These are phyloP conservation scores for Friedmanniomyces simplex DNA, from an alignment of 495 filamentous ascomycete genomes.

Conservation along the genomic window DNA sequence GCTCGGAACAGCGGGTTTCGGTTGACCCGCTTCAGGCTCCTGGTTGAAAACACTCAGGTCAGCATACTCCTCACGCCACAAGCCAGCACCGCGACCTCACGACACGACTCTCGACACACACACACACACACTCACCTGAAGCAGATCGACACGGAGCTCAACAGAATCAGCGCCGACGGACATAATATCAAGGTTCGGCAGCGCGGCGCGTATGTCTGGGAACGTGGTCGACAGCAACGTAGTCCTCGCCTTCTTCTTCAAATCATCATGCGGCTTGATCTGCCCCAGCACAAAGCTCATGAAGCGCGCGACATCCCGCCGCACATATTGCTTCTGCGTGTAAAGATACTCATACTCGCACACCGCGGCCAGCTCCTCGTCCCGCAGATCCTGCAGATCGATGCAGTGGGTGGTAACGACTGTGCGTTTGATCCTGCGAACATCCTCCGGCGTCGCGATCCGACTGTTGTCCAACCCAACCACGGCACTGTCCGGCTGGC, in stretches of 20 bases:
- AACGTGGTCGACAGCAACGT: slow-evolving; percentile 82
- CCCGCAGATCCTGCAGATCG: slow-evolving; percentile 54
- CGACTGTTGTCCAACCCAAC: slow-evolving; percentile 22
- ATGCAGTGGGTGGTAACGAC: slow-evolving; percentile 67
- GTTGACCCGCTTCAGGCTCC: slow-evolving; percentile 52
- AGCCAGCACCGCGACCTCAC: neutral
- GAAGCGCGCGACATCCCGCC: slow-evolving; percentile 67
- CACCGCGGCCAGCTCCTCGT: slow-evolving; percentile 48
- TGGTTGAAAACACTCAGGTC: neutral
- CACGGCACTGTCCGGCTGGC: slow-evolving; percentile 19
- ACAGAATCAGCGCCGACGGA: slow-evolving; percentile 77
- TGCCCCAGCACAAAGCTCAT: slow-evolving; percentile 68
- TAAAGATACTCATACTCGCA: slow-evolving; percentile 81
- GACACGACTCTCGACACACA: too few relatives aligned
- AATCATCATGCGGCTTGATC: slow-evolving; percentile 58
- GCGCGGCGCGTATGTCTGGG: slow-evolving; percentile 69
- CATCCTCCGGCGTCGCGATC: slow-evolving; percentile 12
- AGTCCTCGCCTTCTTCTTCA: slow-evolving; percentile 64
- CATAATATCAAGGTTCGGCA: slow-evolving; percentile 73
- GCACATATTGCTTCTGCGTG: slow-evolving; percentile 55
- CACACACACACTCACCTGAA: slow-evolving; percentile 43
- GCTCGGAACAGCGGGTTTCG: slow-evolving; percentile 53
- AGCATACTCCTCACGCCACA: neutral
- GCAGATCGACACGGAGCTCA: slow-evolving; percentile 69
- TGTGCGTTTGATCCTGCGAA: slow-evolving; percentile 18